Evolutionary conservation across 768 basidiomycete genomes (phyloP).

Genomic region (Cystofilobasidium ferigula): DNA sequence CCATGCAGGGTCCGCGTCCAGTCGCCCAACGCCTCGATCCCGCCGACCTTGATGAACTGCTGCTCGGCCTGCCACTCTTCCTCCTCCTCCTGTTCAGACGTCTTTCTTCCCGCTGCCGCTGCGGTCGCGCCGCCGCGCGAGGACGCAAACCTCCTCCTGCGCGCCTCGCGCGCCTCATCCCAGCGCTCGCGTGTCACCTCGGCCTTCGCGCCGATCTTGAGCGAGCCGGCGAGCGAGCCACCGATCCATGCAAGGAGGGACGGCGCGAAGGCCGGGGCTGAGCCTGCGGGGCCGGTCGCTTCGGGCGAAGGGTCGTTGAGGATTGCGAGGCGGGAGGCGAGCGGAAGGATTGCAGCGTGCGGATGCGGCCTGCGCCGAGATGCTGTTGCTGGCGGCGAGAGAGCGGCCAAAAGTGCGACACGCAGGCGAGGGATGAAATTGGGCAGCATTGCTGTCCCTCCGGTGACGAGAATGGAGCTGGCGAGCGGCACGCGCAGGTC

Average conservation of each 20-base stretch:
- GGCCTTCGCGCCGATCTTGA: slow-evolving; percentile 24
- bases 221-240: slow-evolving; percentile 80
- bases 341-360: slow-evolving; percentile 59
- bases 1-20: slow-evolving; percentile 19
- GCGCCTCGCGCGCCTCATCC: slow-evolving; percentile 37
- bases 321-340: slow-evolving; percentile 64
- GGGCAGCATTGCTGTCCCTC: slow-evolving; percentile 83
- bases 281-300: slow-evolving; percentile 43
- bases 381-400: slow-evolving; percentile 5
- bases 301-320: slow-evolving; percentile 66
- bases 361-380: slow-evolving; percentile 36
- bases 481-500: slow-evolving; percentile 78
- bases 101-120: slow-evolving; percentile 25
- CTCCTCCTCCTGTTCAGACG: slow-evolving; percentile 31
- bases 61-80: slow-evolving; percentile 34
- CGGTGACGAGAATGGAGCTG: slow-evolving; percentile 71
- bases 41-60: slow-evolving; percentile 1
- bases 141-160: slow-evolving; percentile 68
- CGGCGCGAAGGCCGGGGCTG: slow-evolving; percentile 76
- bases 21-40: slow-evolving; percentile 22
- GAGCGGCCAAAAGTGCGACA: slow-evolving; percentile 38
- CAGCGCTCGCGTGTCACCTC: slow-evolving; percentile 44
- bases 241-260: slow-evolving; percentile 82
- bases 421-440: slow-evolving; percentile 88
- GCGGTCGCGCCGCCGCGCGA: slow-evolving; percentile 54